Base-by-base conservation (phyloP, 306 rosid genomes). In the Casuarina glauca region DNA sequence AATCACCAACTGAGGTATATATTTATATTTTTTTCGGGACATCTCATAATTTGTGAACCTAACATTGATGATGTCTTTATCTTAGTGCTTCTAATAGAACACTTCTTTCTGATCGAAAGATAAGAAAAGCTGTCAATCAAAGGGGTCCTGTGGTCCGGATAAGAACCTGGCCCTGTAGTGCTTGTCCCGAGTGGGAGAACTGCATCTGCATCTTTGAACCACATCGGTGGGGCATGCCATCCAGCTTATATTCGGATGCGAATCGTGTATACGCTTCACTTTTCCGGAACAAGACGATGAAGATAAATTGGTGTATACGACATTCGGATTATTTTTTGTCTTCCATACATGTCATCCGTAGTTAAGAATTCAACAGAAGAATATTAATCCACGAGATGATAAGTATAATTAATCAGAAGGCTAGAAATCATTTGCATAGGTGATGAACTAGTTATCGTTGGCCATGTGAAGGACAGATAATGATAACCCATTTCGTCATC, bases 331-430 rank as follows among this genome's bases (percentile, higher is more conserved):
- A 77, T 9, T 55, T 70, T 77, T 55, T 39, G 55, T 77, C 61
- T 71, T 78, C 76, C 76, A 16, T 20, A 7, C 49, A 66, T 41
- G 49, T 41, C 60, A 70, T 1, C 44, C 13, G 16, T 5, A 44
- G 48, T 19, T 6, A 60, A 69, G 60, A 44, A 77, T 44, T 69
- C 16, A 9, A 55, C 51, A 13, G 46, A 36, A 9, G 57, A 19
- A 41, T 13, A 43, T 44, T 45, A 70, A 74, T 78, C 55, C 76
- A 78, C 81, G 54, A 48, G 45, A 71, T 78, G 32, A 26, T 26
- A 26, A 26, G 32, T 26, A 26, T 26, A 26, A 1, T 26, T 26
- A 10, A 76, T 15, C 48, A n/a, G 57, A 51, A 66, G 3, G 12
- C 10, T 3, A 38, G 10, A 1, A 10, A 39, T 16, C 9, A 64